These are phyloP conservation scores for Nepenthes mirabilis DNA, from an alignment of 148 eudicot genomes.

Conservation along the genomic window DNA sequence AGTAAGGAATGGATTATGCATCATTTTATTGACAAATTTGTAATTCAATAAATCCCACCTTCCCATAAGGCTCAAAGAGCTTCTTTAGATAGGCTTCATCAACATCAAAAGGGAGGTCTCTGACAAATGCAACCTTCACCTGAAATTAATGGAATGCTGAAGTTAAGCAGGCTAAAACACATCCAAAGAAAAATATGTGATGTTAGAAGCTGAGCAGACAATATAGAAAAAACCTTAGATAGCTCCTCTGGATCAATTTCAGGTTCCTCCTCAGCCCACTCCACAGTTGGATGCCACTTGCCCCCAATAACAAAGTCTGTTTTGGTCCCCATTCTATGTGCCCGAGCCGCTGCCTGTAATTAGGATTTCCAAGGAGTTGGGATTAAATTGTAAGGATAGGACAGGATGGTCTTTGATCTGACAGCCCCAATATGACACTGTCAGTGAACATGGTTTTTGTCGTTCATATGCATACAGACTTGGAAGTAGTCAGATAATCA, in stretches of 20 bases:
- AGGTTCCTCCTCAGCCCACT: slow-evolving; percentile 67
- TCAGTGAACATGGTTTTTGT: slow-evolving; percentile 1
- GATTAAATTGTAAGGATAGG: slow-evolving; percentile 24
- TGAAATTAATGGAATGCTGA: slow-evolving; percentile 16
- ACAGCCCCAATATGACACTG: slow-evolving; percentile 14
- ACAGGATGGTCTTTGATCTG: slow-evolving; percentile 16
- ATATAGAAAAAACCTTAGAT: slow-evolving; percentile 35
- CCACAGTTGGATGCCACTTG: slow-evolving; percentile 47
- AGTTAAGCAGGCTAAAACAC: slow-evolving; percentile 6
- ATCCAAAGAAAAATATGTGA: neutral
- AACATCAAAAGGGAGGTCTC: slow-evolving; percentile 46
- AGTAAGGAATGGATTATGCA: neutral
- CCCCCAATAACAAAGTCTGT: slow-evolving; percentile 50
- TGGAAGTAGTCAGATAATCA: too few relatives aligned
- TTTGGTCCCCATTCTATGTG: slow-evolving; percentile 34
- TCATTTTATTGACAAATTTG: neutral
- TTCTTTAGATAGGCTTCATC: slow-evolving; percentile 43
- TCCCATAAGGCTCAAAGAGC: slow-evolving; percentile 48
- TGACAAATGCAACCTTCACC: slow-evolving; percentile 55
- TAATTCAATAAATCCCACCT: slow-evolving; percentile 21
- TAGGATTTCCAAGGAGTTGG: slow-evolving; percentile 38
- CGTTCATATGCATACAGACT: too few relatives aligned
- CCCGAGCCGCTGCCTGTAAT: slow-evolving; percentile 79
- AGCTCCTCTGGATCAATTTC: slow-evolving; percentile 45
- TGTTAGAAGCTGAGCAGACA: neutral